Conservation (phyloP, 2,329 filamentous ascomycete genomes). For the Aureobasidium sp. region DNA sequence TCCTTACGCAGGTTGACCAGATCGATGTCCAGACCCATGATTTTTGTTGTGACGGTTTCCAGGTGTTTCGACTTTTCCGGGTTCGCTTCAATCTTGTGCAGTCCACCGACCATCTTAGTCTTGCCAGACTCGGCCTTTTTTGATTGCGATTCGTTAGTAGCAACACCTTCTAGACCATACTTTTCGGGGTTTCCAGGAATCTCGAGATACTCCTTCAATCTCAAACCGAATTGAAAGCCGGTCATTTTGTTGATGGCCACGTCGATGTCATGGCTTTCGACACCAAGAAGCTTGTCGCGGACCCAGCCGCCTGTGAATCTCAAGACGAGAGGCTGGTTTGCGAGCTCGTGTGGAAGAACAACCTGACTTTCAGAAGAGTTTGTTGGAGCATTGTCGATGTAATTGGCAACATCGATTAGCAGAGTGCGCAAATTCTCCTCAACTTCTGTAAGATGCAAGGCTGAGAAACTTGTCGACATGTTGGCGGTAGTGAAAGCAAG, state of each 20-base stretch:
- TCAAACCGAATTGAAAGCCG: conserved; percentile 64
- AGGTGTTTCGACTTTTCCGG: conserved; percentile 96
- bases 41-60: conserved; percentile 78
- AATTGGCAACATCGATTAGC: conserved; percentile 72
- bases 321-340: conserved; percentile 47
- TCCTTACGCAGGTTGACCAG: conserved; percentile 92
- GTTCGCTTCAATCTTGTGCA: conserved; percentile 86
- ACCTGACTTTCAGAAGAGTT: conserved; percentile 25
- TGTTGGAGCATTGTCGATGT: conserved; percentile 47
- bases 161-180: conserved; percentile 46
- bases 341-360: conserved; percentile 39
- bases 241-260: conserved; percentile 82
- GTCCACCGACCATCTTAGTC: conserved; percentile 58
- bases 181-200: conserved; percentile 53
- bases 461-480: conserved; percentile 18
- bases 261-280: conserved; percentile 73
- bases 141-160: conserved; percentile 32
- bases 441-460: conserved; percentile 57
- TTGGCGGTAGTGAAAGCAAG: not conserved
- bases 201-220: conserved; percentile 62
- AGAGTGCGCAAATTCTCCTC: conserved; percentile 69
- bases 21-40: conserved; percentile 84
- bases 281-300: conserved; percentile 70
- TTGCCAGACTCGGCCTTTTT: conserved; percentile 37
- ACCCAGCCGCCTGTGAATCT: conserved; percentile 86